Base-by-base conservation (phyloP, 345 rosid genomes). In the Salix exigua region DNA sequence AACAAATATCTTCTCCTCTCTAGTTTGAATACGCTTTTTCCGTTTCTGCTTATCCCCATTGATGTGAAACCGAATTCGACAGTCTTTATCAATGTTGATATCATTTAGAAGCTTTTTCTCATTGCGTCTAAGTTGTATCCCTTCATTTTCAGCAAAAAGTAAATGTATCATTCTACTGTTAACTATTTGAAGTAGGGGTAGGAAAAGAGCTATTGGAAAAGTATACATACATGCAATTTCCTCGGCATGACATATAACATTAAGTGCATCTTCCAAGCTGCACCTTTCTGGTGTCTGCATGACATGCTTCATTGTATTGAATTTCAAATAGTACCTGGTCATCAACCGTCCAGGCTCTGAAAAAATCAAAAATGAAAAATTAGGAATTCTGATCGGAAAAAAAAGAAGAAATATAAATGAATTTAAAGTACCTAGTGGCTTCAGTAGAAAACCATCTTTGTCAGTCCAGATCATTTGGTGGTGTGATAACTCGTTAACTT, bases 61-160 rank as follows among this genome's bases (percentile, higher is more conserved):
- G 77, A 96, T 78, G 80, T 96, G 99, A 86, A 96, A 96, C 48
- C 94, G 88, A 60, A 96, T 96, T 68, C 97, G 83, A 66, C 89
- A 87, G 85, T 86, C 90, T 83, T 88, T 93, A 75, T 96, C 97
- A n/a, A 82, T 77, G 68, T 96, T 93, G 79, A 96, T 84, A 76
- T 93, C 96, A 83, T 96, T 96, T 70, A 96, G 84, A 81, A 90
- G 85, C 87, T 92, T 96, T 91, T 96, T 96, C 86, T 96, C 99
- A 77, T 88, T 93, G 80, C 98, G 97, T 69, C 99, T 84, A 72
- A 96, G 96, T 82, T 93, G 99, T 91, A 96, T 96, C 99, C 99
- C 99, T 95, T 84, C 83, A 81, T 81, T 84, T 63, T 78, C 78
- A 81, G 69, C 33, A 77, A 79, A 79, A 51, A 46, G 50, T 35